A percentile compares a stretch with the other conserved stretches of the same genome.
Evolutionary conservation across 1,284 basidiomycete genomes (phyloP).

Genomic region (Agaricales sp.): DNA sequence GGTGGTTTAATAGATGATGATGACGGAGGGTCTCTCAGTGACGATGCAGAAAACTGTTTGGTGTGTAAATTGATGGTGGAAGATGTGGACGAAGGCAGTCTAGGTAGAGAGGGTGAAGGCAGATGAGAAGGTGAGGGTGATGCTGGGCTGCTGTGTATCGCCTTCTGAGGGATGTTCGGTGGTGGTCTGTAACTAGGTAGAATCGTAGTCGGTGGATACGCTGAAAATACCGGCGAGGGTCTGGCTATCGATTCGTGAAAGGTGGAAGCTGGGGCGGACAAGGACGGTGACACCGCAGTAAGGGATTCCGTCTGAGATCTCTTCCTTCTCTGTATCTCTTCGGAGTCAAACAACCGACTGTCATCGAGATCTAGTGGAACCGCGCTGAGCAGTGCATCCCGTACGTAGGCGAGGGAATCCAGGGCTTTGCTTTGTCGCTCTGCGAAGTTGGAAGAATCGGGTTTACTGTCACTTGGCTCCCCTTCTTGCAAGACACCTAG

Average conservation of each 20-base stretch:
- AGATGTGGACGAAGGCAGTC: neutral
- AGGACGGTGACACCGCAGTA: neutral
- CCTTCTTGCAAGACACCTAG: conserved; percentile 56
- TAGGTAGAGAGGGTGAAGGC: neutral
- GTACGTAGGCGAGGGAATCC: conserved; percentile 62
- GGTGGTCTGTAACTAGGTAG: too few relatives aligned
- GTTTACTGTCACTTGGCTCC: conserved; percentile 34
- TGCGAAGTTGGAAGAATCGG: conserved; percentile 9
- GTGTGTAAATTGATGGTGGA: neutral
- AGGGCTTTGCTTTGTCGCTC: conserved; percentile 48
- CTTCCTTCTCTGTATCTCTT: conserved; percentile 20
- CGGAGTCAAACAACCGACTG: conserved; percentile 47
- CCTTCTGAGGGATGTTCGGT: too few relatives aligned
- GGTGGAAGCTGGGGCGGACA: too few relatives aligned
- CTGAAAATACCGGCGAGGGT: too few relatives aligned
- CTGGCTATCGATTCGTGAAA: too few relatives aligned
- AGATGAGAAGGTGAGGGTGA: conserved; percentile 2
- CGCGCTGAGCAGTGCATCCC: conserved; percentile 35
- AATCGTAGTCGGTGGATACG: too few relatives aligned
- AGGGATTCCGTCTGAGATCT: neutral
- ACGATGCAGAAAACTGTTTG: conserved; percentile 28
- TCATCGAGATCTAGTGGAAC: conserved; percentile 38
- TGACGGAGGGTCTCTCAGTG: conserved; percentile 16
- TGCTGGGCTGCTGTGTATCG: too few relatives aligned
- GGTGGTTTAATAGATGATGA: neutral